phyloP scores from a whole-genome alignment of 2,329 filamentous ascomycete species.

The Chaetomiaceae sp. region DNA sequence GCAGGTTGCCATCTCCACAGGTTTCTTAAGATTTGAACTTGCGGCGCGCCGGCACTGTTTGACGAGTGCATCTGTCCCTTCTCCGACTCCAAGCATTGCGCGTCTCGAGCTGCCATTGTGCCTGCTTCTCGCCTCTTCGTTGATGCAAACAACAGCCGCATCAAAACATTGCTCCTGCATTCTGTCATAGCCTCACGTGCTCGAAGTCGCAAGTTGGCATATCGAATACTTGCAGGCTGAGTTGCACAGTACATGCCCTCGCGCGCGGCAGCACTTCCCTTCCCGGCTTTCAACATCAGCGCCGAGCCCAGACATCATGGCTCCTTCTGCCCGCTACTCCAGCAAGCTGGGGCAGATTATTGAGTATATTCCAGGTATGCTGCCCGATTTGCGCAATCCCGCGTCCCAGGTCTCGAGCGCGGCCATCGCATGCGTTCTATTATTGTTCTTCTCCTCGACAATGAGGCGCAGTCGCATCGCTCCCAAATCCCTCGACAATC shows the following conservation, averaged over 20 bases:
- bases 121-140: not conserved
- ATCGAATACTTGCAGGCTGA: not conserved
- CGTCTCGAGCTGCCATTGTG: not conserved
- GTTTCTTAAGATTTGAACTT: not conserved
- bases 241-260: not conserved
- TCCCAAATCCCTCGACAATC: constrained; percentile 24
- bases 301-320: constrained; percentile 37
- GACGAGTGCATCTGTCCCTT: not conserved
- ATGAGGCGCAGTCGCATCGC: constrained; percentile 26
- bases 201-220: not conserved
- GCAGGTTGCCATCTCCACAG: constrained; percentile 1
- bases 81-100: not conserved
- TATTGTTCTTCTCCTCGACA: not conserved
- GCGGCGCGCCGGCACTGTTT: not conserved
- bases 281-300: constrained; percentile 20
- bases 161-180: not conserved
- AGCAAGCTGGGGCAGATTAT: constrained; percentile 79
- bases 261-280: constrained; percentile 1
- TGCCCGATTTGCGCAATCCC: not conserved
- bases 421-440: not conserved
- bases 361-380: constrained; percentile 89
- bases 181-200: not conserved
- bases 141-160: not conserved
- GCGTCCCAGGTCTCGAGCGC: not conserved
- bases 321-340: constrained; percentile 46